Base-by-base conservation (phyloP, 257 asterid genomes). In the Nicotiana paniculata region DNA sequence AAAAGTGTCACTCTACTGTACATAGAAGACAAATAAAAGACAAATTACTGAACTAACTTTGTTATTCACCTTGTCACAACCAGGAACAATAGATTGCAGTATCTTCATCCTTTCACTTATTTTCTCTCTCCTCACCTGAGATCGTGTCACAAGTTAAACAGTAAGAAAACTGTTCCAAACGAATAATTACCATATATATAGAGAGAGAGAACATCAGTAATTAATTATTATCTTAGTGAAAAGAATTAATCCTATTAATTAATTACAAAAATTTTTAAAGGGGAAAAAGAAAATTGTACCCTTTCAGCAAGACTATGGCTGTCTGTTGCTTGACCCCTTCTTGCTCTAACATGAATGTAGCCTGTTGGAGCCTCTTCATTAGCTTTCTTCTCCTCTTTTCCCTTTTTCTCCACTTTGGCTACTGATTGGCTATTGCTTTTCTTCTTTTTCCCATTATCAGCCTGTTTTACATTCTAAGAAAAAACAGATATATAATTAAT, bases 321-420 rank as follows among this genome's bases (percentile, higher is more conserved):
- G 82, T 92, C 97, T 54, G 98, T 93, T 35, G 98, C 98, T 32
- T 93, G 97, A 76, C 98, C 98, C 90, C 98, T 93, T 90, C 98
- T 90, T 10, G 95, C 95, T 88, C 98, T 90, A 18, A 93, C 98
- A 90, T 91, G 98, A 77, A 93, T 89, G 88, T 86, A 91, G 16
- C 91, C 97, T 21, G 59, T 33, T 53, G 89, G 90, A 54, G 82
- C 87, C 74, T 84, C 91, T 64, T 85, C 85, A 58, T 61, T 24
- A 70, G 26, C 85, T 72, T 84, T 85, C 66, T 84, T 84, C 46
- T 85, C 84, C 15, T 82, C 85, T 82, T 87, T 88, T 8, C 35
- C 32, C 66, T 83, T 88, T 83, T 87, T 87, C 77, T 86, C 88
- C 2, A 70, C 62, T 80, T 86, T 86, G 83, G 26, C 70, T 83